Evolutionary conservation across 2,329 filamentous ascomycete genomes (phyloP), one percentile per base, ranked within the genome.

Genomic region (Dactylellina cionopaga): DNA sequence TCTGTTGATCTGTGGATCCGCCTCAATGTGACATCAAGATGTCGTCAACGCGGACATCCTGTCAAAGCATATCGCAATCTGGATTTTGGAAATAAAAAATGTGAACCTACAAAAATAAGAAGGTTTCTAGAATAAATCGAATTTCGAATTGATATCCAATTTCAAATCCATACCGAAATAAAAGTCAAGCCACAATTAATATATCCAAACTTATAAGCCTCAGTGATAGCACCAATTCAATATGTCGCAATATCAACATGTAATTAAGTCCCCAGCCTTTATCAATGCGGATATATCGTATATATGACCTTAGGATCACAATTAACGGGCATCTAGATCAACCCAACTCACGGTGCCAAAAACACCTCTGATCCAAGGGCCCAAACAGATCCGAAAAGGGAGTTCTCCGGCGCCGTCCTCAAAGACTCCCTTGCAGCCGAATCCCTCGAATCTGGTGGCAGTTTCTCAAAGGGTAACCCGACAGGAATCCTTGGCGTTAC

Each of bases 381-480:
- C 19, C 22, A 58, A 51, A 19, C 22, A 4, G 68, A 74, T 13
- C 60, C 31, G 5, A 76, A 75, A 19, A 31, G 52, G n/a, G 76
- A 77, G 56, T 46, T 69, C 49, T 71, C 75, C 35, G 76, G 68
- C 15, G 58, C 71, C 0, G 71, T 76, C 17, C 35, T 74, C 24
- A 70, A 62, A 13, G 75, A 77, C 64, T 76, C 75, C 9, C 64
- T 77, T 1, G 76, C 75, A n/a, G 75, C 76, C 25, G 70, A 76
- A 6, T 75, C 75, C 9, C 37, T 75, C 15, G 59, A 62, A 5
- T 39, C 31, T 19, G 63, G 74, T 27, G 75, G 75, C 9, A 37
- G 27, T 41, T 77, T 76, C 55, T 72, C 75, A 7, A 49, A 64
- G 24, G 75, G 75, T 11, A 75, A 75, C 33, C 64, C 70, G 5